phyloP scores from a whole-genome alignment of 768 basidiomycete species.

The Suillus paluster region DNA sequence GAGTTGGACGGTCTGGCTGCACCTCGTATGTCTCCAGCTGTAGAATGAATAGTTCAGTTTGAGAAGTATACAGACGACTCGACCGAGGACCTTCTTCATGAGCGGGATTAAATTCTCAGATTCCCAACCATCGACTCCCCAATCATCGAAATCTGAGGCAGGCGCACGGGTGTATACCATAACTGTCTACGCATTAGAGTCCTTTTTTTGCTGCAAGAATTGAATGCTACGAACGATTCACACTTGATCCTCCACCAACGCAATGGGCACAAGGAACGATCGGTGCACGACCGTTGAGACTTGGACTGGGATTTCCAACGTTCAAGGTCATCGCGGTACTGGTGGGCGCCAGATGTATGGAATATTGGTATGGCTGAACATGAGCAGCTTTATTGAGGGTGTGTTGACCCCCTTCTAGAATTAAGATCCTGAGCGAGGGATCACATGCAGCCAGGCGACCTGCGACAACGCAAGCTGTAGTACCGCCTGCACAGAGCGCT shows the following conservation, averaged over 20 bases:
- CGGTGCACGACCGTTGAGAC: conserved; percentile 19
- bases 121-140: conserved; percentile 31
- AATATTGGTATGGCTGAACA: conserved; percentile 22
- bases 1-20: conserved; percentile 17
- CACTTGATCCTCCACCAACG: conserved; percentile 30
- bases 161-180: conserved; percentile 26
- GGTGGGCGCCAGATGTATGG: conserved; percentile 15
- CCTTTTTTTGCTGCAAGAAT: neutral
- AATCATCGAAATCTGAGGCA: conserved; percentile 34
- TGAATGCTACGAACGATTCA: conserved; percentile 22
- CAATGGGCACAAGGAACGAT: conserved; percentile 21
- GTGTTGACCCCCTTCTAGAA: conserved; percentile 31
- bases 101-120: conserved; percentile 30
- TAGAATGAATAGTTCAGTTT: neutral
- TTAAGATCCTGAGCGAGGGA: conserved; percentile 30
- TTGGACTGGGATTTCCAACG: conserved; percentile 14
- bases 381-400: conserved; percentile 22
- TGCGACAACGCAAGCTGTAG: conserved; percentile 32
- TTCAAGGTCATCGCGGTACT: conserved; percentile 24
- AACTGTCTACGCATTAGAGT: conserved; percentile 11
- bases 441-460: conserved; percentile 28
- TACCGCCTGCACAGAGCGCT: conserved; percentile 20
- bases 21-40: conserved; percentile 29
- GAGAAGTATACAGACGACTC: neutral
- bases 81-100: conserved; percentile 24